Evolutionary conservation across 2,329 filamentous ascomycete species (phyloP).

Genomic region (Aspergillus eucalypticola): DNA sequence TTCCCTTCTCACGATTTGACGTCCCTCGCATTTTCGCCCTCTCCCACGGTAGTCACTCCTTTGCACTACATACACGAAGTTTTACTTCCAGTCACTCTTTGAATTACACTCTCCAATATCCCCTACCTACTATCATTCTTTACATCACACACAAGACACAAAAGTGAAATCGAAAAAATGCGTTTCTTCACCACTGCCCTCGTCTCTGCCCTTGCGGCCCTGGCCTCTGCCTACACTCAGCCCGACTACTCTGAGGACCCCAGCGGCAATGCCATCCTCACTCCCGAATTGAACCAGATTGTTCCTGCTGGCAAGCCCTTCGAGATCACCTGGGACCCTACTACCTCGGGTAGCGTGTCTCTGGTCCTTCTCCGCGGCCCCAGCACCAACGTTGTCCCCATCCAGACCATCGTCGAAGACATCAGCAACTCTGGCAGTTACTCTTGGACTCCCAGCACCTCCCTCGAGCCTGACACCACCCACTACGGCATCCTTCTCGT

Average conservation of each 20-base stretch:
- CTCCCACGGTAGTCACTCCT: slow-evolving; percentile 26
- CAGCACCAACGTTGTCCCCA: slow-evolving; percentile 54
- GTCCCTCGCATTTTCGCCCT: not conserved
- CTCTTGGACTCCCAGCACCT: slow-evolving; percentile 55
- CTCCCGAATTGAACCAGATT: slow-evolving; percentile 53
- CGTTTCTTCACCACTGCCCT: slow-evolving; percentile 40
- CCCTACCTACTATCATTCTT: slow-evolving; percentile 5
- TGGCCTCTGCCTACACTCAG: slow-evolving; percentile 39
- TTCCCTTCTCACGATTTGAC: slow-evolving; percentile 17
- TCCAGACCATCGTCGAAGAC: slow-evolving; percentile 54
- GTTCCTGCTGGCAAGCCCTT: slow-evolving; percentile 59
- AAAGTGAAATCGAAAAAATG: slow-evolving; percentile 33
- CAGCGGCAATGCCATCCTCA: slow-evolving; percentile 57
- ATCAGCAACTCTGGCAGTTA: slow-evolving; percentile 59
- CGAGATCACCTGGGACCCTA: slow-evolving; percentile 59
- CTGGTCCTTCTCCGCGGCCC: slow-evolving; percentile 63
- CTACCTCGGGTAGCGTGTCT: slow-evolving; percentile 47
- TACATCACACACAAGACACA: slow-evolving; percentile 6
- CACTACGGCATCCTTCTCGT: slow-evolving; percentile 65
- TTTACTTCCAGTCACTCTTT: slow-evolving; percentile 31
- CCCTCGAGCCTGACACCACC: slow-evolving; percentile 50
- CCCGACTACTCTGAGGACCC: slow-evolving; percentile 40
- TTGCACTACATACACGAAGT: slow-evolving; percentile 19
- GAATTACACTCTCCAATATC: slow-evolving; percentile 5
- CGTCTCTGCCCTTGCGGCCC: slow-evolving; percentile 41